Evolutionary conservation across 2,329 filamentous ascomycete species (phyloP).

Genomic region (Beauveria asiatica): DNA sequence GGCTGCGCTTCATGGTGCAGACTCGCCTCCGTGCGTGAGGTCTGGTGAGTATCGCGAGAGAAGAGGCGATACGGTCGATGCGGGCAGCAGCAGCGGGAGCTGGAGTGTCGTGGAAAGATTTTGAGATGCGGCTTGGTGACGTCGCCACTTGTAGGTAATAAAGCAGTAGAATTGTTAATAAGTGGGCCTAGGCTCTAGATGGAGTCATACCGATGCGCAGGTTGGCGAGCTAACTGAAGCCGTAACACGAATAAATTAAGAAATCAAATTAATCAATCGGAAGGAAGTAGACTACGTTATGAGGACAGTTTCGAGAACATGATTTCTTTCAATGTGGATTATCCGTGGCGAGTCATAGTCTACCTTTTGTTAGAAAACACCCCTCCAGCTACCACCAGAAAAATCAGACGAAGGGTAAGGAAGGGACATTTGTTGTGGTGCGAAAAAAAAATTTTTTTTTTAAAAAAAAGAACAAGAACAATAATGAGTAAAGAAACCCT

Average conservation of each 20-base stretch:
- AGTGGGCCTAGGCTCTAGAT: constrained; percentile 2
- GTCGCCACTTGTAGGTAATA: background rate
- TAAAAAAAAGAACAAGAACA: too few relatives aligned
- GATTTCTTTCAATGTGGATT: too few relatives aligned
- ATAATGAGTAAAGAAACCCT: fast-evolving
- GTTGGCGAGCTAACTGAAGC: background rate
- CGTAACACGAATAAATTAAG: background rate
- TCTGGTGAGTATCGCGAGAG: background rate
- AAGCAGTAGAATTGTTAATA: constrained; percentile 1
- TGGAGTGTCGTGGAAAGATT: background rate
- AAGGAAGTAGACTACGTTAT: too few relatives aligned
- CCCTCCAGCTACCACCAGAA: too few relatives aligned
- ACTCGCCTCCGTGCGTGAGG: background rate
- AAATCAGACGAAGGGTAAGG: too few relatives aligned
- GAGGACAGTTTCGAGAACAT: too few relatives aligned
- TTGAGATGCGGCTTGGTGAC: constrained; percentile 4
- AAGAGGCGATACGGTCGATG: background rate
- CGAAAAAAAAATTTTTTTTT: too few relatives aligned
- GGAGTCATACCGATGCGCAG: constrained; percentile 6
- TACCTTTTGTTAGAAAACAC: too few relatives aligned
- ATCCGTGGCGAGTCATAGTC: too few relatives aligned
- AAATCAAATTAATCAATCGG: background rate
- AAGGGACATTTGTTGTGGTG: too few relatives aligned
- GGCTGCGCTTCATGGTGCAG: constrained; percentile 5
- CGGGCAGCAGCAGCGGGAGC: background rate